Base-by-base conservation (phyloP, 352 stramenopile genomes). In the Globisporangium yorkense region DNA sequence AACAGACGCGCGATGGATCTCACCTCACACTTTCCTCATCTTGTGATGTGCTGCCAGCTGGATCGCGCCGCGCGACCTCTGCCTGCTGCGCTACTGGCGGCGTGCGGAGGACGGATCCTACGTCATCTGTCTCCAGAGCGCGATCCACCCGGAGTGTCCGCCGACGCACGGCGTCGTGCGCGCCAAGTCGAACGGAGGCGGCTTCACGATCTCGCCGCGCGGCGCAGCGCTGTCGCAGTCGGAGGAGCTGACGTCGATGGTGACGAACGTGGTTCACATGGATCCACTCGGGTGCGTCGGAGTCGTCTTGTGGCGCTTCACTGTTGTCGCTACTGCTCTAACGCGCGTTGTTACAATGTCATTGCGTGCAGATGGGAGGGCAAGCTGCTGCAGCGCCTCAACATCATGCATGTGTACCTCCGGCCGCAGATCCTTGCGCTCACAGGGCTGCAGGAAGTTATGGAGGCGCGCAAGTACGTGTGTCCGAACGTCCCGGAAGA, bases 391-490 rank as follows among this genome's bases (percentile, higher is more conserved):
- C 76, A 75, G 51, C 77, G 81, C 1, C 54, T 85, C 31, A 84
- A 83, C 57, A 43, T 68, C 10, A 68, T 88, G 60, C 75, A 81
- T 48, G 53, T 68, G 67, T 88, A 87, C 48, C 60, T 89, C 9
- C 74, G 70, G 29, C 78, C 75, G 37, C 75, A 91, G 58, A 68
- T 89, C 27, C 59, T 88, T 43, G 71, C 77, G 51, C 56, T 88
- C 33, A 72, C 74, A 3, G 78, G 80, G 0, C 57, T 91, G 12
- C 62, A 86, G 21, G 81, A 89, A 57, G 75, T 86, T 24, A 88
- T 88, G 78, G 81, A 91, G 43, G 78, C 78, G 21, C 73, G 76
- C 24, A 89, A 91, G 56, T 91, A 87, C 54, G 77, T 87, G 41
- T 87, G 74, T 20, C 77, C 77, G 2, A 87, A 89, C 55, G 72